Base-by-base conservation (phyloP, 345 rosid genomes). In the Cochlearia excelsa region DNA sequence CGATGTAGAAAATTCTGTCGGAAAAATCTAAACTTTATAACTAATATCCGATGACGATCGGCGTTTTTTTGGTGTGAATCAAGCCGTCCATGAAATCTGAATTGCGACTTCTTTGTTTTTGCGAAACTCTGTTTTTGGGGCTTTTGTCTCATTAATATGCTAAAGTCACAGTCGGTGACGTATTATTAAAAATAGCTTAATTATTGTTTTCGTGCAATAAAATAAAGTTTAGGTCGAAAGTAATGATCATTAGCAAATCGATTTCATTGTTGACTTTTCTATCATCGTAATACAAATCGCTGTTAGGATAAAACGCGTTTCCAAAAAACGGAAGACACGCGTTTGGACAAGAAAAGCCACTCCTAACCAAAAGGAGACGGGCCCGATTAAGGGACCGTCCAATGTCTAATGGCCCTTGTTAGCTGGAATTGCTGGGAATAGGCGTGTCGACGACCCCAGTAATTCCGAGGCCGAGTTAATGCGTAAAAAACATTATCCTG, bases 91-190 rank as follows among this genome's bases (percentile, higher is more conserved):
- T 54, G 5, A 54, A 63, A 70, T 63, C 64, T 16, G 23, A 63
- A 63, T 59, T 34, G 43, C 69, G 74, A 57, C 74, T 70, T 57
- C 26, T 62, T 50, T 57, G 30, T 4, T 49, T 56, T 34, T 49
- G 42, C 58, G 34, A 68, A 56, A 58, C 56, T 51, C 30, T 59
- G 59, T 43, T 34, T 46, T 59, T 59, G 39, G 50, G 45, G 35
- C 33, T 30, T 43, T 57, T 57, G 61, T 46, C 61, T 63, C 31
- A 30, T 30, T 16, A 16, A 16, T 63, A 37, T 4, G 69, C 54
- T 70, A 70, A 70, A 31, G 53, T 49, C 63, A 57, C 74, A 3
- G 69, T 0, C 54, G 38, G 74, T 63, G 74, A 63, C 60, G 11
- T 1, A 23, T 37, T n/a, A 4, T 41, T 40, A 69, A 34, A 9